Percentiles rank a stretch among this genome's conserved stretches.
phyloP scores from a whole-genome alignment of 208 protist genomes.

The Wallacemonas collosoma region DNA sequence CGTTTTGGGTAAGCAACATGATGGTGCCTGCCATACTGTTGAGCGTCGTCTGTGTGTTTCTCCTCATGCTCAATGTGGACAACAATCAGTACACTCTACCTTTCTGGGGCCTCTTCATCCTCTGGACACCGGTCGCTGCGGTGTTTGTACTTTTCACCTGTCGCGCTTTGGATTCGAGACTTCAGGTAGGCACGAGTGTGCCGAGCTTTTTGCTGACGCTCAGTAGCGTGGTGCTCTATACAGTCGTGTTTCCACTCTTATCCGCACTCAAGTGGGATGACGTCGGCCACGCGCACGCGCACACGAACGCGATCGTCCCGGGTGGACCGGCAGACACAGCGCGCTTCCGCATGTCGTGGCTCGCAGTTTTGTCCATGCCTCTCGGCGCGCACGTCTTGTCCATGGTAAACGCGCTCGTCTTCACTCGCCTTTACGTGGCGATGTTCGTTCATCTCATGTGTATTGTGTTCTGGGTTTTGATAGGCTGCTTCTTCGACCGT shows the following conservation, averaged over 20 bases:
- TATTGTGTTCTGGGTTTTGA: not conserved
- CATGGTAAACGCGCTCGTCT: not conserved
- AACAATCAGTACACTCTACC: not conserved
- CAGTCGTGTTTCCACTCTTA: constrained; percentile 7
- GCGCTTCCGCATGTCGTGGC: constrained; percentile 8
- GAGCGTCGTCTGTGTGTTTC: not conserved
- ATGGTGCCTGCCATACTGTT: not conserved
- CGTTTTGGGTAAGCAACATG: not conserved
- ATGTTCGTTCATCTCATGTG: not conserved
- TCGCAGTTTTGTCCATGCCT: not conserved
- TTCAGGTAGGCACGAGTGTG: not conserved
- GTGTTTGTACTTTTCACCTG: not conserved
- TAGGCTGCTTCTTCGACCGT: constrained; percentile 6
- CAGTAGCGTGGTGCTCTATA: not conserved
- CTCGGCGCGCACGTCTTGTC: not conserved
- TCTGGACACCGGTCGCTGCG: constrained; percentile 9
- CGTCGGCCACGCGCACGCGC: constrained; percentile 2
- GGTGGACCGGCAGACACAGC: not conserved
- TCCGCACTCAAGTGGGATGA: constrained; percentile 16
- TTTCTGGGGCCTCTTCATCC: constrained; percentile 15
- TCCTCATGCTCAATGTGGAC: constrained; percentile 3
- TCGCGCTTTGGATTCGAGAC: not conserved
- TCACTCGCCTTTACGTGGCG: not conserved
- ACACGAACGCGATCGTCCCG: constrained; percentile 2
- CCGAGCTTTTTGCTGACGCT: not conserved